Base-by-base conservation (phyloP, 2,329 filamentous ascomycete species). In the Calonectria leucothoes region DNA sequence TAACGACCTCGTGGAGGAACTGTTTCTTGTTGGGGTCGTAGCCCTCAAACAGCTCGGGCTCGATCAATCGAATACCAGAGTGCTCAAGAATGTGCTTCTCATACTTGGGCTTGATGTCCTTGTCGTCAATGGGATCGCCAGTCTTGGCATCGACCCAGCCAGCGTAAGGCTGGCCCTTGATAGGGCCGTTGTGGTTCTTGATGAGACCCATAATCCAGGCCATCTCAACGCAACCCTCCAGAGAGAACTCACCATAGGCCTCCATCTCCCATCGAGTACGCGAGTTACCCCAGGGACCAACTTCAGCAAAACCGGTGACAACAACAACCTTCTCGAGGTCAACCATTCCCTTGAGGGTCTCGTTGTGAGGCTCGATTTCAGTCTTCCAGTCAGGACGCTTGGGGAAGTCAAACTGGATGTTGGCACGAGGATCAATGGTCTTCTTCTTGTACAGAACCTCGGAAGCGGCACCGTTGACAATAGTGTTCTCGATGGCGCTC, bases 191-290 rank as follows among this genome's bases (percentile, higher is more conserved):
- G 89, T 98, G 95, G 85, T 99, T 98, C 90, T 96, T 98, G 88
- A 99, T 98, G 73, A 98, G 92, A 82, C 97, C 97, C 96, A 98
- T 99, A 85, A 99, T 95, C 97, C 97, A 99, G 37, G 97, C 96
- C 97, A 99, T 99, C 86, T 99, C 97, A 74, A 99, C 94, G 82
- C 97, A 98, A 35, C 97, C 97, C 85, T 99, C 97, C 17, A 99
- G 91, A 11, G 97, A 98, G 88, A 99, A 99, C 82, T 98, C 91
- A 83, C 97, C 97, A 78, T 96, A 93, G 1, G 97, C 96, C 85
- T 99, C 97, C 96, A 99, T 99, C 88, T 99, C 97, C 97, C 97
- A 99, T 75, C 97, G 93, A 57, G 97, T 99, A 81, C 97, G 93
- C 3, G 97, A 96, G 89, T 98, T 99, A 89, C 97, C 97, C 97